phyloP scores from a whole-genome alignment of 129 eudicot genomes.

The Logfia minima region DNA sequence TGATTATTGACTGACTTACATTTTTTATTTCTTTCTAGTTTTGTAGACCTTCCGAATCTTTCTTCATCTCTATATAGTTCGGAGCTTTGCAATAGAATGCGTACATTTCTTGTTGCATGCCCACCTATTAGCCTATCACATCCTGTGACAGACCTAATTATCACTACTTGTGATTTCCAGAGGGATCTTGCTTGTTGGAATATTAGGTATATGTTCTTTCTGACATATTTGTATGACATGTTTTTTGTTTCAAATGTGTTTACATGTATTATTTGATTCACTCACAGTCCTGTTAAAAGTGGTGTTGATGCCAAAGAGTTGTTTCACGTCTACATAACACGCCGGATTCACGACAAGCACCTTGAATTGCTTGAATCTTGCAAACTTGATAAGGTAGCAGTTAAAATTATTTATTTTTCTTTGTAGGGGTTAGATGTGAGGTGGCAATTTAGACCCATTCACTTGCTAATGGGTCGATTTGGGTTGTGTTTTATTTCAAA shows the following conservation, averaged over 20 bases:
- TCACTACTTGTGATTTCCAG: slow-evolving; percentile 66
- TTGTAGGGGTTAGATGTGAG: neutral
- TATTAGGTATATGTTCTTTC: slow-evolving; percentile 47
- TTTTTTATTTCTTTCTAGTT: slow-evolving; percentile 40
- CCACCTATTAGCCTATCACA: slow-evolving; percentile 65
- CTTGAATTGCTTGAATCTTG: slow-evolving; percentile 69
- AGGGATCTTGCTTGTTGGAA: slow-evolving; percentile 72
- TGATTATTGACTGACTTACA: neutral
- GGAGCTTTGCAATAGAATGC: slow-evolving; percentile 62
- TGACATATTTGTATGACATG: neutral
- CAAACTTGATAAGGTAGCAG: slow-evolving; percentile 61
- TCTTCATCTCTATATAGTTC: slow-evolving; percentile 66
- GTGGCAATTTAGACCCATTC: neutral
- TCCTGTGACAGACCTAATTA: slow-evolving; percentile 64
- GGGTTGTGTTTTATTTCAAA: neutral
- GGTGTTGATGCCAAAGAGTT: slow-evolving; percentile 77
- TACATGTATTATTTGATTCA: neutral
- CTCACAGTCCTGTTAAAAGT: slow-evolving; percentile 59
- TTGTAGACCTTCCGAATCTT: slow-evolving; percentile 78
- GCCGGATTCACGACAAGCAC: slow-evolving; percentile 59
- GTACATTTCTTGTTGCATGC: slow-evolving; percentile 58
- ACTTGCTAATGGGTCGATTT: neutral
- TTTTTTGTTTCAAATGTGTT: neutral
- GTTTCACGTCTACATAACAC: slow-evolving; percentile 56
- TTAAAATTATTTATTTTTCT: neutral